phyloP scores from a whole-genome alignment of 148 eudicot species.

The Bassia scoparia region DNA sequence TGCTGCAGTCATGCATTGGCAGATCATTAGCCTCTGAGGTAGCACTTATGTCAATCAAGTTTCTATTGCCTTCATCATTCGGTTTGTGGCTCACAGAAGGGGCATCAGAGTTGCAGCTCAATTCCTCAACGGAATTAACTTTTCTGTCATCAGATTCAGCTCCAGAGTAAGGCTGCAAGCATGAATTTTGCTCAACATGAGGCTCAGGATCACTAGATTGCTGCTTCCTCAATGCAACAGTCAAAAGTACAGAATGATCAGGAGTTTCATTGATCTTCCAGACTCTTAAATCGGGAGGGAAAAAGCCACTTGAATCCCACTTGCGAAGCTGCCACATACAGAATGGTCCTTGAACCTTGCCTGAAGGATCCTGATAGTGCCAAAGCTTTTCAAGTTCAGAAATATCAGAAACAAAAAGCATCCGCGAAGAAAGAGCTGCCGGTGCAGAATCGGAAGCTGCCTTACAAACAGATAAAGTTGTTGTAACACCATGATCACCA shows the following conservation, averaged over 20 bases:
- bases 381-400: conserved; percentile 62
- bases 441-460: conserved; percentile 38
- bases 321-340: conserved; percentile 65
- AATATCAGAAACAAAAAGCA: conserved; percentile 28
- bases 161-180: conserved; percentile 34
- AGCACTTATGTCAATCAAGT: conserved; percentile 25
- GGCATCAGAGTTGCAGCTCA: conserved; percentile 29
- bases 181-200: conserved; percentile 14
- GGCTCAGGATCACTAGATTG: conserved; percentile 32
- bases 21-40: conserved; percentile 31
- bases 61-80: conserved; percentile 35
- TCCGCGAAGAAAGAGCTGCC: conserved; percentile 34
- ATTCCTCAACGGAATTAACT: conserved; percentile 22
- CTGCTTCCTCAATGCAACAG: conserved; percentile 53
- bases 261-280: conserved; percentile 58
- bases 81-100: conserved; percentile 26
- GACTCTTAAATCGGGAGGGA: conserved; percentile 73
- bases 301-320: conserved; percentile 71
- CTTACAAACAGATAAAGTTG: conserved; percentile 31
- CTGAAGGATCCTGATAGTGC: conserved; percentile 84
- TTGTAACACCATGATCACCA: conserved; percentile 35
- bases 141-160: conserved; percentile 32
- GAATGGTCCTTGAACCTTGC: conserved; percentile 87
- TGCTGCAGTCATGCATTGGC: conserved; percentile 27
- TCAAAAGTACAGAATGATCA: conserved; percentile 58